Evolutionary conservation across 371 early-diverging fungal species (phyloP).

Genomic region (Rhizomucor miehei): DNA sequence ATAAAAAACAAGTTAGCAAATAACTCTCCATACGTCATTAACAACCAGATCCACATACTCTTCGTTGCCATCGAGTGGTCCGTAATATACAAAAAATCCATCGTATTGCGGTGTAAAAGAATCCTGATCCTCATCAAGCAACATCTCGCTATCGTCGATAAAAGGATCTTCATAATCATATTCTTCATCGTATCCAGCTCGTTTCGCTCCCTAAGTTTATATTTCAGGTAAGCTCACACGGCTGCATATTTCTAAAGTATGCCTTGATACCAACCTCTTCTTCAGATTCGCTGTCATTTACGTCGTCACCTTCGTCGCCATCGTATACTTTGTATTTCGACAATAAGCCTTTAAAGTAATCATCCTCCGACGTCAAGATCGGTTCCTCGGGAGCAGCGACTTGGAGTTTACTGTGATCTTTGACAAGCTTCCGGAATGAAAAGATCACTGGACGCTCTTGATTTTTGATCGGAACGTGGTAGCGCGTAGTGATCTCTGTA

Average conservation of each 20-base stretch:
- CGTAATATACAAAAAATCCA: constrained; percentile 49
- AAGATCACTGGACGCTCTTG: constrained; percentile 8
- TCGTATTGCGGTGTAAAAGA: constrained; percentile 30
- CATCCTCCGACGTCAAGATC: not conserved
- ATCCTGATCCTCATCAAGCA: constrained; percentile 32
- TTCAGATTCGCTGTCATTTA: not conserved
- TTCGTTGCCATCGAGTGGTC: constrained; percentile 45
- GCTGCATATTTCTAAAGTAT: constrained; percentile 1
- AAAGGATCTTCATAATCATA: constrained; percentile 51
- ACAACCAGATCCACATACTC: constrained; percentile 25
- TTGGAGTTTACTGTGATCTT: not conserved
- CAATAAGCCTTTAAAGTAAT: not conserved
- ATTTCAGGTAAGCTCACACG: too few species aligned
- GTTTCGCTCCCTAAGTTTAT: too few species aligned
- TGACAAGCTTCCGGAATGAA: constrained; percentile 10
- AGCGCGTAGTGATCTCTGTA: too few species aligned
- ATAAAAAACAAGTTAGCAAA: not conserved
- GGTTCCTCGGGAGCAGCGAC: not conserved
- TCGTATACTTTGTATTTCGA: not conserved
- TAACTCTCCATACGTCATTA: not conserved
- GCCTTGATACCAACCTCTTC: not conserved
- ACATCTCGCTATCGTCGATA: constrained; percentile 50
- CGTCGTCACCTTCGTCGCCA: not conserved
- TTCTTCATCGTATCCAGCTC: constrained; percentile 12
- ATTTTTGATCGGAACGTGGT: constrained; percentile 5